Conservation (phyloP, 2,329 filamentous ascomycete genomes). For the Pseudogymnoascus sp. region DNA sequence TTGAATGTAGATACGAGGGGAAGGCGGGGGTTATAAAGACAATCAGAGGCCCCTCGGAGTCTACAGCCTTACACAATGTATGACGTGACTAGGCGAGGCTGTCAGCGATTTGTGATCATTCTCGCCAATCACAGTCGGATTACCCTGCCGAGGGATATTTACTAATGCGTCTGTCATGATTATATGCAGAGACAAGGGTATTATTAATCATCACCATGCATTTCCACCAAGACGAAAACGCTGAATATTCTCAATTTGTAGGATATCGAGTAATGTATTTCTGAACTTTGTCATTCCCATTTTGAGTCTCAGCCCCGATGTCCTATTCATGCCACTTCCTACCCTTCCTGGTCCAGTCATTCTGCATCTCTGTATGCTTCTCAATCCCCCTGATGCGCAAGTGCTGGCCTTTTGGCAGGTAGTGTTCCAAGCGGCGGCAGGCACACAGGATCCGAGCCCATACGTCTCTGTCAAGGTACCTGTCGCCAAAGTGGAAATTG, state of each 20-base stretch:
- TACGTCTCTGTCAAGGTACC: neutral
- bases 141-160: neutral
- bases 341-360: slow-evolving; percentile 1
- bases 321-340: slow-evolving; percentile 8
- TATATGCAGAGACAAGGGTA: neutral
- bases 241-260: slow-evolving; percentile 3
- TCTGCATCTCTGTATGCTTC: neutral
- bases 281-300: neutral
- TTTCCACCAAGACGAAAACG: neutral
- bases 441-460: slow-evolving; percentile 1
- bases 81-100: slow-evolving; percentile 6
- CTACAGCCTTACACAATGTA: slow-evolving; percentile 5
- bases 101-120: neutral
- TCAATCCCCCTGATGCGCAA: slow-evolving; percentile 4
- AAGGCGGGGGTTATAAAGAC: neutral
- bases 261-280: slow-evolving; percentile 9
- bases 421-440: neutral
- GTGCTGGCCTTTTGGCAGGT: slow-evolving; percentile 4
- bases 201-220: slow-evolving; percentile 7
- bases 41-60: neutral
- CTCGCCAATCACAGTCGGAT: neutral
- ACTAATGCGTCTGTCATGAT: slow-evolving; percentile 5
- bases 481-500: neutral
- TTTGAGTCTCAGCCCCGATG: neutral
- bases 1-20: neutral